Evolutionary conservation across 495 filamentous ascomycete genomes (phyloP), one percentile per base, ranked within the genome.

Genomic region (Parmelia sp.): DNA sequence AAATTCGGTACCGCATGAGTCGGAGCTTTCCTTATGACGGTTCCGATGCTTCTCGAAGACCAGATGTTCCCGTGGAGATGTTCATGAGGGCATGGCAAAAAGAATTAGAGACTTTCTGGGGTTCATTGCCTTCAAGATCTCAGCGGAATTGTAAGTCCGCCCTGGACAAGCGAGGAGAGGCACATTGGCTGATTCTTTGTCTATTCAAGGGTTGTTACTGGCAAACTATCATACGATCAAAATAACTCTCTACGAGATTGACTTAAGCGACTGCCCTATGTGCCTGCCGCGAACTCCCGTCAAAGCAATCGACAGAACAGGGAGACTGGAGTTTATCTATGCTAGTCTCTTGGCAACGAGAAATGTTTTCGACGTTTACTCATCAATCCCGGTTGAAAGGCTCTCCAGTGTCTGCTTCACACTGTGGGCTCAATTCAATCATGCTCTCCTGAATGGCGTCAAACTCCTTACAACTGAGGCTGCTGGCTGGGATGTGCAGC

Each of bases 1-100:
- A 53, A 19, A 53, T 53, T 8, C 12, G 49, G 49, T 53, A 53
- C 31, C 49, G 49, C 49, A 53, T 53, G 49, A 5, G 49, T 53
- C 49, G 49, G 29, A 53, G 49, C 49, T 53, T 53, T 53, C 49
- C 49, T 15, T 53, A 53, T 19, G 49, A 53, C 27, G 49, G 31
- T 29, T 31, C 27, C 11, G 1, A 11, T 53, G 14, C 14, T 15
- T 31, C 25, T 53, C 49, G 27, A 53, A 17, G 5, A 31, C 14
- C 27, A 29, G 49, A 53, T 31, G 49, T 6, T 53, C 49, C 49
- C 3, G 7, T 53, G 3, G 49, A 53, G 0, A 31, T 53, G 49
- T 53, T 53, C 31, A 15, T 53, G 5, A 53, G 49, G 31, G 25
- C 49, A 31, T 53, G 49, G 49, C 25, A 31, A 19, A 31, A 53